Conservation (phyloP, 805 yeast genomes). For the Saturnispora silvae region DNA sequence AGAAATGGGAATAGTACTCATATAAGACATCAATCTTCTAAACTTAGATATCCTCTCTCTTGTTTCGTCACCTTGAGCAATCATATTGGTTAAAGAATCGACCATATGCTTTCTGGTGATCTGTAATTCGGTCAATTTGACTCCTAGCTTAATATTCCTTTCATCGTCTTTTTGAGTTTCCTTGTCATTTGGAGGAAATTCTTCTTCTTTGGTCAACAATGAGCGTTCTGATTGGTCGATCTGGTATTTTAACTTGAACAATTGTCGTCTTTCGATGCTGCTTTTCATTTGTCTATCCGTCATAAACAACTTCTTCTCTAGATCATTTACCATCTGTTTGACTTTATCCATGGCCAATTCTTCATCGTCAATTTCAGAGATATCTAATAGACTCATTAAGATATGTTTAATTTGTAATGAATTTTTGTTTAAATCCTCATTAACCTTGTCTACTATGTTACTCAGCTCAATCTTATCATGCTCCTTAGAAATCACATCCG, state of each 20-base stretch:
- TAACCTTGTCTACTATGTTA: conserved; percentile 21
- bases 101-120: conserved; percentile 44
- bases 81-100: conserved; percentile 29
- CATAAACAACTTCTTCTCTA: conserved; percentile 12
- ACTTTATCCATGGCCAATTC: conserved; percentile 13
- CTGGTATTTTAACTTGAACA: conserved; percentile 32
- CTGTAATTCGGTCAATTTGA: conserved; percentile 44
- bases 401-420: conserved; percentile 26
- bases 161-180: not conserved
- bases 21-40: conserved; percentile 54
- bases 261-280: conserved; percentile 33
- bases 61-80: conserved; percentile 31
- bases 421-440: conserved; percentile 24
- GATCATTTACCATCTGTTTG: conserved; percentile 12
- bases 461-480: conserved; percentile 25
- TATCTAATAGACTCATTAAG: conserved; percentile 15
- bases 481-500: conserved; percentile 36
- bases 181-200: conserved; percentile 1
- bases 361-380: conserved; percentile 1
- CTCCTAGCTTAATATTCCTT: conserved; percentile 16
- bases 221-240: conserved; percentile 30
- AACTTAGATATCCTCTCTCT: conserved; percentile 54
- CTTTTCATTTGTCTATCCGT: conserved; percentile 17
- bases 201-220: conserved; percentile 10
- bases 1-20: conserved; percentile 56